Base-by-base conservation (phyloP, 495 filamentous ascomycete species). In the Rhizodiscina lignyota region DNA sequence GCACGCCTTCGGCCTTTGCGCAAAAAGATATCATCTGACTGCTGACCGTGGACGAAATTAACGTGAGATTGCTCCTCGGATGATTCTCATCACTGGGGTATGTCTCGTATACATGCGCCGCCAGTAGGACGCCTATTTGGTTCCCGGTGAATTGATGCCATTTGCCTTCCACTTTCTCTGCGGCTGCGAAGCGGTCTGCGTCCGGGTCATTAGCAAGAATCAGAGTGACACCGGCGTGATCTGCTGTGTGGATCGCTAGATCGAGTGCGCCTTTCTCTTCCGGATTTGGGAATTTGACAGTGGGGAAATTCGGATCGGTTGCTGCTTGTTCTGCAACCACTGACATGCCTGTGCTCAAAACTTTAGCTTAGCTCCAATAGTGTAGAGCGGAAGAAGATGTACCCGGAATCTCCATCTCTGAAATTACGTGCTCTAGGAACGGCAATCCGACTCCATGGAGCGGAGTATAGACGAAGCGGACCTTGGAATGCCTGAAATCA, bases 191-290 rank as follows among this genome's bases (percentile, higher is more conserved):
- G 8, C 77, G 72, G 55, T 83, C 77, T 8, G 77, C 77, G 48
- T 83, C 77, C 6, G 77, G 77, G 43, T 83, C 77, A 37, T 67
- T 76, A 17, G 77, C 75, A 32, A 81, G 50, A 24, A 83, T 63
- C 8, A 80, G 42, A 12, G 47, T 48, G 43, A 66, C 57, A 15
- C 51, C 52, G 17, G 62, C 40, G 31, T 47, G 40, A 26, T 74
- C 62, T 27, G 75, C 77, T 6, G 61, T 62, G 33, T 58, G 36
- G 21, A 69, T 68, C 8, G 77, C 68, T 18, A 80, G 59, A 42
- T 79, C 64, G n/a, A 83, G 50, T 8, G 77, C 74, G 12, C 74
- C 75, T 26, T 63, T 61, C 45, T 83, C 77, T 48, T 83, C 77
- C 0, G 77, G 77, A 43, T 83, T 83, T 2, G 77, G 77, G 44